Evolutionary conservation across 345 rosid genomes (phyloP).

Genomic region (Rhodamnia rubescens): DNA sequence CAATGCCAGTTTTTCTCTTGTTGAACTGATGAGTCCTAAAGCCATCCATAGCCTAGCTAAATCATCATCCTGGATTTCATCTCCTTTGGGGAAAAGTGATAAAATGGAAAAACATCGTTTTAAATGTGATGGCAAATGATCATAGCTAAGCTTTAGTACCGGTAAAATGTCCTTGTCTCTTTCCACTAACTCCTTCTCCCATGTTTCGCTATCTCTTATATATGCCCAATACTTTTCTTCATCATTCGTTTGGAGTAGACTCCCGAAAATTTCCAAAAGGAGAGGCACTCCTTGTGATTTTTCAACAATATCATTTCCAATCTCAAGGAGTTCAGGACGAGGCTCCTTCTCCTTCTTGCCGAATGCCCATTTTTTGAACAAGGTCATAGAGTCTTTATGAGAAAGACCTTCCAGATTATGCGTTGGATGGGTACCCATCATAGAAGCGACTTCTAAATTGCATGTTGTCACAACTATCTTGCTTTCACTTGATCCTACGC

Average conservation of each 20-base stretch:
- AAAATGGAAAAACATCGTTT: background rate
- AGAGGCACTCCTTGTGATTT: background rate
- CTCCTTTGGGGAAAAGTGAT: background rate
- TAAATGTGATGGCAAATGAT: background rate
- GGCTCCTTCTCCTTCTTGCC: background rate
- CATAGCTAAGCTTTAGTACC: background rate
- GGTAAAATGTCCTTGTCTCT: rapidly evolving
- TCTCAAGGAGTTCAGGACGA: background rate
- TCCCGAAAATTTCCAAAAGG: background rate
- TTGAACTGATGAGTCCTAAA: background rate
- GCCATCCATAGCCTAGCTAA: background rate
- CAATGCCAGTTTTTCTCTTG: background rate
- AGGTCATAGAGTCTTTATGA: background rate
- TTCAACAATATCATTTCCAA: background rate
- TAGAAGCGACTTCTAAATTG: background rate
- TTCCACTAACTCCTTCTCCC: background rate
- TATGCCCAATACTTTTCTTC: background rate
- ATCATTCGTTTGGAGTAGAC: too few species aligned
- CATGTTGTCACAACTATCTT: background rate
- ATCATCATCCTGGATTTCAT: too few species aligned
- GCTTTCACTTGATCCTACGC: background rate
- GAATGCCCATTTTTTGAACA: background rate
- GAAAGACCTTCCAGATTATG: background rate
- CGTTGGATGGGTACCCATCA: rapidly evolving
- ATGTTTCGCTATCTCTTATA: background rate